These are phyloP conservation scores for Mucor sp. DNA, from an alignment of 371 early-diverging fungal genomes.

Conservation along the genomic window DNA sequence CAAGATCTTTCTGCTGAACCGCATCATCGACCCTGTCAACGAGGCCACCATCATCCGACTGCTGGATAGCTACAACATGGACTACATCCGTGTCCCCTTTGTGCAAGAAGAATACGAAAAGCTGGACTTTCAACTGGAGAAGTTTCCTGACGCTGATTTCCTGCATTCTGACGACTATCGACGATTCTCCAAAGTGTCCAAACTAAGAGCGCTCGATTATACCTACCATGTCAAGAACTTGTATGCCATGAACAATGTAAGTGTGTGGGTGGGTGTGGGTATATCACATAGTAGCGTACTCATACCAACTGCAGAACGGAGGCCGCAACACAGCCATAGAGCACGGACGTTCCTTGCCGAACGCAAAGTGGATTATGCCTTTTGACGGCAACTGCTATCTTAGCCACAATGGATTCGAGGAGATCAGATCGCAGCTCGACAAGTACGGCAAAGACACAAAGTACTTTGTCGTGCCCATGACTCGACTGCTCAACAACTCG, in stretches of 20 bases:
- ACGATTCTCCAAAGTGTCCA: slow-evolving; percentile 62
- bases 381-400: slow-evolving; percentile 75
- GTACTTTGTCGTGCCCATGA: slow-evolving; percentile 75
- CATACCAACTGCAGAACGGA: slow-evolving; percentile 55
- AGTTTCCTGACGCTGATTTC: slow-evolving; percentile 69
- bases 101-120: slow-evolving; percentile 57
- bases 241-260: slow-evolving; percentile 79
- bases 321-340: slow-evolving; percentile 66
- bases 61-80: slow-evolving; percentile 56
- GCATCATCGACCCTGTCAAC: slow-evolving; percentile 64
- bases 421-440: slow-evolving; percentile 58
- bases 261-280: slow-evolving; percentile 1
- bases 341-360: slow-evolving; percentile 56
- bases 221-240: slow-evolving; percentile 72
- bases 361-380: slow-evolving; percentile 69
- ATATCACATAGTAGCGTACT: background rate
- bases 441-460: slow-evolving; percentile 53
- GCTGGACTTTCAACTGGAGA: slow-evolving; percentile 64
- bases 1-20: slow-evolving; percentile 69
- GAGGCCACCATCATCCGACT: slow-evolving; percentile 61
- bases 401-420: slow-evolving; percentile 59
- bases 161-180: slow-evolving; percentile 67
- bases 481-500: slow-evolving; percentile 63
- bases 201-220: slow-evolving; percentile 63
- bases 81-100: slow-evolving; percentile 67